Evolutionary conservation across 2,329 filamentous ascomycete genomes (phyloP).

Genomic region (Colletotrichum sidae): DNA sequence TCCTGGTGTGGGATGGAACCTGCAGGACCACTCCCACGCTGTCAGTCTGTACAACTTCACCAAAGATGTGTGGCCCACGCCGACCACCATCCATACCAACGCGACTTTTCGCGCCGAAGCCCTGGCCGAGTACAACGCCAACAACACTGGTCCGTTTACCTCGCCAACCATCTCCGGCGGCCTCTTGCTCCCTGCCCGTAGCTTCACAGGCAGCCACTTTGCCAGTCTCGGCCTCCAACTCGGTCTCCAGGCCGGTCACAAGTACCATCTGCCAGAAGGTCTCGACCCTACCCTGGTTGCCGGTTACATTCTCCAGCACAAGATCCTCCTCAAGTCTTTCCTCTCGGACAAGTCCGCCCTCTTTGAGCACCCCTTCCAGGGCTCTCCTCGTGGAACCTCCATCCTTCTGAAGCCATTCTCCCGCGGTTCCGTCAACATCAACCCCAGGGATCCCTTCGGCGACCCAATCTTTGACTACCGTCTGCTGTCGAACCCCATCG

Average conservation of each 20-base stretch:
- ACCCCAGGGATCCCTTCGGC: slow-evolving; percentile 49
- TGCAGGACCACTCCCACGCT: slow-evolving; percentile 52
- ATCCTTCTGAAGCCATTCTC: slow-evolving; percentile 55
- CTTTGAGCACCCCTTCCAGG: slow-evolving; percentile 41
- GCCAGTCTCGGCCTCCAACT: slow-evolving; percentile 32
- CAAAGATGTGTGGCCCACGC: slow-evolving; percentile 34
- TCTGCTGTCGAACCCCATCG: slow-evolving; percentile 59
- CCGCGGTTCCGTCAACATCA: slow-evolving; percentile 66
- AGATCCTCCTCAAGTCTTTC: slow-evolving; percentile 34
- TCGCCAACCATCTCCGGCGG: slow-evolving; percentile 37
- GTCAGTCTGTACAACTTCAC: slow-evolving; percentile 46
- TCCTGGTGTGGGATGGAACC: slow-evolving; percentile 54
- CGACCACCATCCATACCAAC: slow-evolving; percentile 38
- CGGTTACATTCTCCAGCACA: slow-evolving; percentile 39
- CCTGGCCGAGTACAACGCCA: slow-evolving; percentile 39
- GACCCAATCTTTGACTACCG: slow-evolving; percentile 59
- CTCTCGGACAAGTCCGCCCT: slow-evolving; percentile 40
- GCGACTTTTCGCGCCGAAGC: slow-evolving; percentile 39
- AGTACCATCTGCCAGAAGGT: slow-evolving; percentile 6
- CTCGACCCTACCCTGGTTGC: slow-evolving; percentile 35
- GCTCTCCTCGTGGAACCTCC: slow-evolving; percentile 10
- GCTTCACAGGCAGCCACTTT: slow-evolving; percentile 36
- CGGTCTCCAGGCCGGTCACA: not conserved
- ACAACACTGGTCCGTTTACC: slow-evolving; percentile 41
- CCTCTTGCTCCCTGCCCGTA: slow-evolving; percentile 35